phyloP scores from a whole-genome alignment of 805 yeast species.

The Saccharomycopsis vini region DNA sequence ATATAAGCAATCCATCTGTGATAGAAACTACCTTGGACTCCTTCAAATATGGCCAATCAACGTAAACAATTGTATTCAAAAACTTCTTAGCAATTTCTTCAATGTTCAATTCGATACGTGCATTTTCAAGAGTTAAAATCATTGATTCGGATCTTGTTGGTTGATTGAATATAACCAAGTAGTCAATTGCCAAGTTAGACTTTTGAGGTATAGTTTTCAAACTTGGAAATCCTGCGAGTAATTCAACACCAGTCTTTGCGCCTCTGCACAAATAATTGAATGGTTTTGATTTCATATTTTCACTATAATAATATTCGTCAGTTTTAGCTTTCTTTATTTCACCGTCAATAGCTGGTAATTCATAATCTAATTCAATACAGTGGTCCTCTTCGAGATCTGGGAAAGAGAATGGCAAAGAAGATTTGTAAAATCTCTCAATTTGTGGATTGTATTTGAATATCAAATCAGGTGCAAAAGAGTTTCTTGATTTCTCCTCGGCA shows the following conservation, averaged over 20 bases:
- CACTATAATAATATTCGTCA: constrained; percentile 23
- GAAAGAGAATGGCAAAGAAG: constrained; percentile 73
- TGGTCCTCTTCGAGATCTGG: constrained; percentile 71
- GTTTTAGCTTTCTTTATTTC: constrained; percentile 22
- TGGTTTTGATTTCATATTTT: constrained; percentile 22
- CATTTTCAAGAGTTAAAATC: constrained; percentile 51
- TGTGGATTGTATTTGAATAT: constrained; percentile 71
- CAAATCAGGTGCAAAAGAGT: constrained; percentile 63
- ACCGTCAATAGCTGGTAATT: constrained; percentile 36
- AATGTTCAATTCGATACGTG: constrained; percentile 36
- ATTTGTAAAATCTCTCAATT: constrained; percentile 51
- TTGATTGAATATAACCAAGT: constrained; percentile 70
- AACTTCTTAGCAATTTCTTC: constrained; percentile 37
- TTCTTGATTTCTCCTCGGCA: constrained; percentile 66
- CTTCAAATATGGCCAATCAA: constrained; percentile 84
- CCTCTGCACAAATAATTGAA: constrained; percentile 53
- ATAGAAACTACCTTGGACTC: constrained; percentile 68
- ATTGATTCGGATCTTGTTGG: constrained; percentile 80
- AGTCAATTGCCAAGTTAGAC: constrained; percentile 44
- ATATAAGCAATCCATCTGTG: constrained; percentile 43
- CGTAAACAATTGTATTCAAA: constrained; percentile 55
- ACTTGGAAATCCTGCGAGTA: constrained; percentile 87
- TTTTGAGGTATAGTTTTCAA: constrained; percentile 60
- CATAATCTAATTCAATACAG: constrained; percentile 56
- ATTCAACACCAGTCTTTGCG: constrained; percentile 58